phyloP scores from a whole-genome alignment of 345 rosid species.

The Gossypium arboreum region DNA sequence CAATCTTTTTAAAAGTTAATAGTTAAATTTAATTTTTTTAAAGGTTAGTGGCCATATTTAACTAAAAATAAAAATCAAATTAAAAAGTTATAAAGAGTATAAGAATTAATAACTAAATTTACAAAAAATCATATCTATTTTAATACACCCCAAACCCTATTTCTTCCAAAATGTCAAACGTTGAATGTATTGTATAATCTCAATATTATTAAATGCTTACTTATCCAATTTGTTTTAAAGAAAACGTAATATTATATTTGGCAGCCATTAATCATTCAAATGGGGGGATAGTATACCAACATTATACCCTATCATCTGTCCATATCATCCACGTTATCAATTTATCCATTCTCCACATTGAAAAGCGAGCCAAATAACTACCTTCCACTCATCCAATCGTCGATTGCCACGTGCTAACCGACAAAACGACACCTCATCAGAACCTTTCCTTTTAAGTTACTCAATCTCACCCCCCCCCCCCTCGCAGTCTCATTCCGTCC shows the following conservation, averaged over 20 bases:
- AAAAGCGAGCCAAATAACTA: slow-evolving; percentile 42
- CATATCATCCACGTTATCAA: neutral
- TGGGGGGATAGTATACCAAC: neutral
- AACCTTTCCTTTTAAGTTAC: neutral
- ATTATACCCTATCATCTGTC: slow-evolving; percentile 2
- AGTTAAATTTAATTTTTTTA: no score
- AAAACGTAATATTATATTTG: neutral
- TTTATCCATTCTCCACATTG: slow-evolving; percentile 18
- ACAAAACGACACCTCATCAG: slow-evolving; percentile 18
- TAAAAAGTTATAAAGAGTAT: no score
- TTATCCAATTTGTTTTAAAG: no score
- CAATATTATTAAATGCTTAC: no score
- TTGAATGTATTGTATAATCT: no score
- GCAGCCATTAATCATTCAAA: neutral
- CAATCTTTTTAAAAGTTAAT: no score
- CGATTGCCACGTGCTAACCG: slow-evolving; percentile 19
- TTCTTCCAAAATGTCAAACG: no score
- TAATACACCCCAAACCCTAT: no score
- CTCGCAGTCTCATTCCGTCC: neutral
- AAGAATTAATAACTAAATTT: no score
- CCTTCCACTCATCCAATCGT: slow-evolving; percentile 29
- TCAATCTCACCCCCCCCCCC: neutral
- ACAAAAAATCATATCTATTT: no score
- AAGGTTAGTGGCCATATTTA: fast-evolving
- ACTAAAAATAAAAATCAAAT: no score